Base-by-base conservation (phyloP, 2,329 filamentous ascomycete genomes). In the Diplodia corticola region DNA sequence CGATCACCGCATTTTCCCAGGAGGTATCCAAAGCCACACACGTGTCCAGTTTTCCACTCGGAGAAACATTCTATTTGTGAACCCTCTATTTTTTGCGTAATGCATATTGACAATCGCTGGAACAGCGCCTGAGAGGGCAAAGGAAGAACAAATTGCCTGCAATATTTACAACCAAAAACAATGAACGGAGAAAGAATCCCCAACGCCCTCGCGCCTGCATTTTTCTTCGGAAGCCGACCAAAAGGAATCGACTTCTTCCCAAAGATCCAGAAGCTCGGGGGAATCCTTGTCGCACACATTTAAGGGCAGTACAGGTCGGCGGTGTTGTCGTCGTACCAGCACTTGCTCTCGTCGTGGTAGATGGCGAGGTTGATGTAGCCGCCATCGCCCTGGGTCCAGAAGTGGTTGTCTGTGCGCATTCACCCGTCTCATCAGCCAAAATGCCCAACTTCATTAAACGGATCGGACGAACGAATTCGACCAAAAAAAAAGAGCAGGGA, bases 291-390 rank as follows among this genome's bases (percentile, higher is more conserved):
- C 15, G 7, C 3, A n/a, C 12, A 12, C 30, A 24, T 40, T 49
- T 57, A 65, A 30, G 63, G 28, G 63, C 63, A 65, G 63, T 65
- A 65, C 15, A 65, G 51, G 51, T 65, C 63, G 26, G 17, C n/a
- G 28, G 63, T 65, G 20, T 30, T 46, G 35, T 24, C 30, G 40
- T 65, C 63, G 63, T 33, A 65, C 51, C 13, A 28, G 63, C 63
- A 65, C 50, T 65, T 65, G 63, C 17, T 55, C n/a, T 20, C 28
- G 51, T 65, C 51, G 40, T 57, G 53, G 63, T 65, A 49, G 63
- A 55, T 65, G 51, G 63, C 63, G 33, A 65, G 37, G 64, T 65
- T 65, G 64, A 60, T 46, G 33, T 65, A 65, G 9, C 64, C 64
- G 15, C 64, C 64, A 22, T 65, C 64, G 33, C 64, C 64, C n/a